Evolutionary conservation across 306 rosid species (phyloP).

Genomic region (Betula pendula): DNA sequence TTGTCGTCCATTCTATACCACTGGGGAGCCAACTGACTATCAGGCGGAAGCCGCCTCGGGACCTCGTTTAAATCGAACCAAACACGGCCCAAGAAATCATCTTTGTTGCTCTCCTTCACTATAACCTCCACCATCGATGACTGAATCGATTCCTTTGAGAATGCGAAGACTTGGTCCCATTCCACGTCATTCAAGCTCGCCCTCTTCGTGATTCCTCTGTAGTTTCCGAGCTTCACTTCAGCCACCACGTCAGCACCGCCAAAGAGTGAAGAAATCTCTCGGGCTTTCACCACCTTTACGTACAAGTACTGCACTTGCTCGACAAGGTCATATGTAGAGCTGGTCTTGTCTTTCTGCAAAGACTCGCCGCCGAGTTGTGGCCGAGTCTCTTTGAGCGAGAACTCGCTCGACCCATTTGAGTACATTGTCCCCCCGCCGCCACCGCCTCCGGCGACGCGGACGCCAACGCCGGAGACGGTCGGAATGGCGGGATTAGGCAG

Average conservation of each 20-base stretch:
- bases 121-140: conserved; percentile 57
- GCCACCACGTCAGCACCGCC: conserved; percentile 52
- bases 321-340: conserved; percentile 63
- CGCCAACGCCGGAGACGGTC: conserved; percentile 17
- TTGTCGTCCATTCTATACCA: conserved; percentile 69
- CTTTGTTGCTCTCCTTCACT: conserved; percentile 53
- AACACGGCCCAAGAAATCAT: conserved; percentile 51
- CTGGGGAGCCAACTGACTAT: conserved; percentile 65
- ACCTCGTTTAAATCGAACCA: conserved; percentile 64
- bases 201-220: conserved; percentile 56
- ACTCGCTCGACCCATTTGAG: conserved; percentile 40
- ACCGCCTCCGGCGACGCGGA: conserved; percentile 11
- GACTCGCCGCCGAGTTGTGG: conserved; percentile 64
- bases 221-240: conserved; percentile 67
- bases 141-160: conserved; percentile 55
- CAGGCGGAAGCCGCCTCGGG: conserved; percentile 56
- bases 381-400: conserved; percentile 57
- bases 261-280: conserved; percentile 37
- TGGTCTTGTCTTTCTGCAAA: conserved; percentile 48
- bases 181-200: conserved; percentile 33
- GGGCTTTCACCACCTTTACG: conserved; percentile 48
- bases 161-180: conserved; percentile 62
- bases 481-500: conserved; percentile 30
- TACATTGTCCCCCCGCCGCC: conserved; percentile 25
- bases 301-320: conserved; percentile 67